These are phyloP conservation scores for Quercus variabilis DNA, from an alignment of 306 rosid species.

Conservation along the genomic window DNA sequence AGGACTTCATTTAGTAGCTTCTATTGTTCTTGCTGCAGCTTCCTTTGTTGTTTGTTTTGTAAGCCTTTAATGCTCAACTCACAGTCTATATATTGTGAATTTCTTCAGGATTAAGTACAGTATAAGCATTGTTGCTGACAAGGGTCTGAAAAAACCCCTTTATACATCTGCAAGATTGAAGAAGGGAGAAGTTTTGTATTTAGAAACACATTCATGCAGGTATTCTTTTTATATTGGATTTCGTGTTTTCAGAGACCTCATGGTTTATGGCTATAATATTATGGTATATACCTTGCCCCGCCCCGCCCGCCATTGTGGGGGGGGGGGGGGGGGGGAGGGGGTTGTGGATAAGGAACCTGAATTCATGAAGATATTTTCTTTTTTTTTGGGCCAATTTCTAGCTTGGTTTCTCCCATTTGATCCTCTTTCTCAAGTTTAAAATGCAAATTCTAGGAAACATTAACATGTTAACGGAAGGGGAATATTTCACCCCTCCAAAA, in stretches of 20 bases:
- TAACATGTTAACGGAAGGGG: neutral
- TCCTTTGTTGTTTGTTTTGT: neutral
- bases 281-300: neutral
- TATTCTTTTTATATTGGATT: conserved; percentile 18
- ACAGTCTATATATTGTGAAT: conserved; percentile 11
- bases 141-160: conserved; percentile 84
- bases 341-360: neutral
- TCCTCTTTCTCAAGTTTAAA: neutral
- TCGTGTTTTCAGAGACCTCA: neutral
- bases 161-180: conserved; percentile 91
- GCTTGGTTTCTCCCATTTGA: neutral
- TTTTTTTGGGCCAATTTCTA: neutral
- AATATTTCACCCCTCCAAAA: neutral
- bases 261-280: neutral
- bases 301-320: no score
- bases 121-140: conserved; percentile 97
- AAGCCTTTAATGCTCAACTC: neutral
- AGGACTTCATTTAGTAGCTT: neutral
- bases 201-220: conserved; percentile 91
- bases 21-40: neutral
- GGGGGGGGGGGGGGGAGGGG: no score
- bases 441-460: neutral
- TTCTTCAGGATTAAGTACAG: conserved; percentile 85
- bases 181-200: conserved; percentile 93
- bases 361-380: neutral